Evolutionary conservation across 2,329 filamentous ascomycete species (phyloP).

Genomic region (Microsporum audouinii): DNA sequence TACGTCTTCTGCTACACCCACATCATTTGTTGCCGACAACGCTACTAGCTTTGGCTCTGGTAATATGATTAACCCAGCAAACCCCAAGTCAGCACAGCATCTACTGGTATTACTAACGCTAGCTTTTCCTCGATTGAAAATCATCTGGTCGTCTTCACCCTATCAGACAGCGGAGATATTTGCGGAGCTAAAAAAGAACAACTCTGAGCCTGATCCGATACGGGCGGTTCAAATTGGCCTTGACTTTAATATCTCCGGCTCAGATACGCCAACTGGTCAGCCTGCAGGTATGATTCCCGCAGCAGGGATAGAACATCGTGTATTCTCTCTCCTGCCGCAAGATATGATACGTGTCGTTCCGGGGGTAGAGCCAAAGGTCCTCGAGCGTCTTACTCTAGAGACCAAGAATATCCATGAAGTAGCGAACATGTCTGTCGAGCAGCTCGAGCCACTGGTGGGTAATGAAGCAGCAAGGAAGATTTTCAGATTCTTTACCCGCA

Average conservation of each 20-base stretch:
- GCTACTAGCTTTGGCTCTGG: constrained; percentile 47
- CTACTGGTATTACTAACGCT: constrained; percentile 87
- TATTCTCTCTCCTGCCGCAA: constrained; percentile 73
- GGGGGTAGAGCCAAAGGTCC: constrained; percentile 68
- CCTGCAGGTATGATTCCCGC: constrained; percentile 46
- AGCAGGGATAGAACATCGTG: constrained; percentile 44
- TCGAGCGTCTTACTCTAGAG: constrained; percentile 59
- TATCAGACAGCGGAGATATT: constrained; percentile 98
- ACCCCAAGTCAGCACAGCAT: constrained; percentile 68
- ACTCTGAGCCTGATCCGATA: constrained; percentile 81
- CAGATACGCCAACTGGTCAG: constrained; percentile 1
- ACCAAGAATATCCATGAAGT: constrained; percentile 68
- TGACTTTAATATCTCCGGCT: constrained; percentile 40
- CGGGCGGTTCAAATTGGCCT: constrained; percentile 75
- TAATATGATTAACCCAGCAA: constrained; percentile 50
- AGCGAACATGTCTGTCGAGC: constrained; percentile 69
- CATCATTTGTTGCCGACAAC: constrained; percentile 42
- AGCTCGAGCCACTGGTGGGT: constrained; percentile 64
- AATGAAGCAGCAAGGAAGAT: constrained; percentile 66
- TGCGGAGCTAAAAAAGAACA: constrained; percentile 78
- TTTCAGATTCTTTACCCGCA: constrained; percentile 64
- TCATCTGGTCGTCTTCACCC: constrained; percentile 87
- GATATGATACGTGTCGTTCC: constrained; percentile 83
- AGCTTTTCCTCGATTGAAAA: constrained; percentile 75
- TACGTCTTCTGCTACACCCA: constrained; percentile 30